Conservation (phyloP, 169 alveolate genomes). For the Cryptosporidium parvum region DNA sequence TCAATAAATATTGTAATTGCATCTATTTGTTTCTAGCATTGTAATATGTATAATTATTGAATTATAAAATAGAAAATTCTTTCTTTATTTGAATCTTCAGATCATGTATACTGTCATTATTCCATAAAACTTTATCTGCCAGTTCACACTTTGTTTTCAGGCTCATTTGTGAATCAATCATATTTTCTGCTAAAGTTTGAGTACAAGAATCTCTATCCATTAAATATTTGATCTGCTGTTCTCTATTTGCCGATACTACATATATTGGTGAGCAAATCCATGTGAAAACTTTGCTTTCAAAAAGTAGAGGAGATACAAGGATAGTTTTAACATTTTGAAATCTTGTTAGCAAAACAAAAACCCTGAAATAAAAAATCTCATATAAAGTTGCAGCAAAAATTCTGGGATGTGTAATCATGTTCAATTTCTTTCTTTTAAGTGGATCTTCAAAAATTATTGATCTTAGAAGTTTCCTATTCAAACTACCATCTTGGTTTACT, state of each 20-base stretch:
- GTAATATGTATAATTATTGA: not conserved
- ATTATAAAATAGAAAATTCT: not conserved
- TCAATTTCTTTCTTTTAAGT: constrained; percentile 78
- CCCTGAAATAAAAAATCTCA: constrained; percentile 75
- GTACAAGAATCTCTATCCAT: constrained; percentile 77
- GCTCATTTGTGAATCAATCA: constrained; percentile 63
- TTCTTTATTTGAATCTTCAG: not conserved
- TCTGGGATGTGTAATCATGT: constrained; percentile 81
- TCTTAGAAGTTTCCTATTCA: constrained; percentile 83
- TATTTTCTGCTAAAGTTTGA: constrained; percentile 5
- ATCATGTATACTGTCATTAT: constrained; percentile 54
- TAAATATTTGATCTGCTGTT: constrained; percentile 77
- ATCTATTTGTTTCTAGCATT: not conserved
- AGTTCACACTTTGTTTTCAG: constrained; percentile 64
- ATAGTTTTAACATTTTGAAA: constrained; percentile 43
- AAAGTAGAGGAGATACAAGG: constrained; percentile 86
- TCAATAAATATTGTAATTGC: not conserved
- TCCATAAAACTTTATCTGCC: constrained; percentile 77
- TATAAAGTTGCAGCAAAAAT: constrained; percentile 79
- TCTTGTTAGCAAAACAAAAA: constrained; percentile 62
- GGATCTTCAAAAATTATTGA: constrained; percentile 79
- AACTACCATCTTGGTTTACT: constrained; percentile 74
- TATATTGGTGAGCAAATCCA: constrained; percentile 84
- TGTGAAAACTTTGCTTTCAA: constrained; percentile 82
- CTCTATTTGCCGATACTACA: constrained; percentile 77